phyloP scores from a whole-genome alignment of 805 yeast species.

The Candida broadrunensis region DNA sequence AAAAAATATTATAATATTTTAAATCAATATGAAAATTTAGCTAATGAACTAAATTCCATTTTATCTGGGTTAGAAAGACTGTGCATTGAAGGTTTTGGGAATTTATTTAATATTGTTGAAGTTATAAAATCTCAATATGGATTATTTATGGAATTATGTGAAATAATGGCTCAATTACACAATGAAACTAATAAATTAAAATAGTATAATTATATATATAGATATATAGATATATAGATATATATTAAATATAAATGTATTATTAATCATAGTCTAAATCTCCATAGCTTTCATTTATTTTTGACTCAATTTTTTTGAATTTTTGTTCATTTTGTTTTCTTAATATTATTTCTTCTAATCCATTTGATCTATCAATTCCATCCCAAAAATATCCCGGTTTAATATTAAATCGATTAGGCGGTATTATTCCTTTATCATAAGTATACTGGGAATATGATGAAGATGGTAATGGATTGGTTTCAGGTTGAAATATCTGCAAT shows the following conservation, averaged over 20 bases:
- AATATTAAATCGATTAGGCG: slow-evolving; percentile 73
- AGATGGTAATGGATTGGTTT: slow-evolving; percentile 10
- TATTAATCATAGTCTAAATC: slow-evolving; percentile 1
- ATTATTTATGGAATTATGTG: slow-evolving; percentile 72
- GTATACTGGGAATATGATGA: slow-evolving; percentile 16
- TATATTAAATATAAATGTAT: neutral
- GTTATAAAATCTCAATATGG: slow-evolving; percentile 67
- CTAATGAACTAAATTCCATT: slow-evolving; percentile 58
- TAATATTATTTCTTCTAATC: slow-evolving; percentile 71
- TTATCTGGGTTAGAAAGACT: slow-evolving; percentile 40
- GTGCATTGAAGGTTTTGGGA: slow-evolving; percentile 38
- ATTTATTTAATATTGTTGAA: slow-evolving; percentile 47
- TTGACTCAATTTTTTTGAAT: slow-evolving; percentile 22
- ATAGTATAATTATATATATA: neutral
- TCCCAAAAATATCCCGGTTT: slow-evolving; percentile 81
- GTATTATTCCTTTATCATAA: slow-evolving; percentile 48
- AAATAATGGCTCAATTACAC: slow-evolving; percentile 69
- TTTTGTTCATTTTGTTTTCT: slow-evolving; percentile 29
- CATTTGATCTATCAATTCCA: slow-evolving; percentile 86
- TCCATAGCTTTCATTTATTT: slow-evolving; percentile 13
- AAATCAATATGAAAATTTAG: slow-evolving; percentile 58
- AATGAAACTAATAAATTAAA: slow-evolving; percentile 22
- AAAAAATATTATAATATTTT: slow-evolving; percentile 47
- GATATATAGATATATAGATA: neutral
- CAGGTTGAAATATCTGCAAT: slow-evolving; percentile 41